Percentiles rank a stretch among this genome's conserved stretches.
phyloP scores from a whole-genome alignment of 805 yeast genomes.

The Nematodospora valgi region DNA sequence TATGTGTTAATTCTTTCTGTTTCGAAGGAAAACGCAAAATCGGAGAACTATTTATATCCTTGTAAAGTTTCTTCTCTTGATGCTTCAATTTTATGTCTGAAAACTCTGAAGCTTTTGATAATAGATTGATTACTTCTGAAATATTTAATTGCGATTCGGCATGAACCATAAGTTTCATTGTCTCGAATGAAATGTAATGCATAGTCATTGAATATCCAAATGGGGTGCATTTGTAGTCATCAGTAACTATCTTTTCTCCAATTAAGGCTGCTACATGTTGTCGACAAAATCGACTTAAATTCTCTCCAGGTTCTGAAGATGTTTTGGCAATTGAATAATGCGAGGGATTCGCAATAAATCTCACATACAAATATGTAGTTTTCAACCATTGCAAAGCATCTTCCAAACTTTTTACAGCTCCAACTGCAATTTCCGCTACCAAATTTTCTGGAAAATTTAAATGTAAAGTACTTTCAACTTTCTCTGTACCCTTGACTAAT shows the following conservation, averaged over 20 bases:
- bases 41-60: slow-evolving; percentile 40
- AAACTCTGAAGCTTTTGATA: slow-evolving; percentile 41
- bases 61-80: slow-evolving; percentile 43
- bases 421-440: slow-evolving; percentile 19
- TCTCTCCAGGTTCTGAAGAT: slow-evolving; percentile 21
- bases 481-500: slow-evolving; percentile 39
- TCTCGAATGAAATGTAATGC: slow-evolving; percentile 43
- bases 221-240: slow-evolving; percentile 26
- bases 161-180: slow-evolving; percentile 35
- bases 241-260: slow-evolving; percentile 25
- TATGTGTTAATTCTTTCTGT: slow-evolving; percentile 19
- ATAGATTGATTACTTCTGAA: slow-evolving; percentile 17
- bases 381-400: slow-evolving; percentile 46
- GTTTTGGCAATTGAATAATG: slow-evolving; percentile 30
- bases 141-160: slow-evolving; percentile 11
- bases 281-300: slow-evolving; percentile 31
- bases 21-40: slow-evolving; percentile 33
- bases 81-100: slow-evolving; percentile 36
- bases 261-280: slow-evolving; percentile 27
- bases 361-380: slow-evolving; percentile 46
- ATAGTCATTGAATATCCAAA: slow-evolving; percentile 49
- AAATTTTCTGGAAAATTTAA: slow-evolving; percentile 15
- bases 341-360: slow-evolving; percentile 37
- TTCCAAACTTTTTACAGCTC: slow-evolving; percentile 28
- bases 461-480: slow-evolving; percentile 42